Base-by-base conservation (phyloP, 2,329 filamentous ascomycete species). In the Fusarium albosuccineum region DNA sequence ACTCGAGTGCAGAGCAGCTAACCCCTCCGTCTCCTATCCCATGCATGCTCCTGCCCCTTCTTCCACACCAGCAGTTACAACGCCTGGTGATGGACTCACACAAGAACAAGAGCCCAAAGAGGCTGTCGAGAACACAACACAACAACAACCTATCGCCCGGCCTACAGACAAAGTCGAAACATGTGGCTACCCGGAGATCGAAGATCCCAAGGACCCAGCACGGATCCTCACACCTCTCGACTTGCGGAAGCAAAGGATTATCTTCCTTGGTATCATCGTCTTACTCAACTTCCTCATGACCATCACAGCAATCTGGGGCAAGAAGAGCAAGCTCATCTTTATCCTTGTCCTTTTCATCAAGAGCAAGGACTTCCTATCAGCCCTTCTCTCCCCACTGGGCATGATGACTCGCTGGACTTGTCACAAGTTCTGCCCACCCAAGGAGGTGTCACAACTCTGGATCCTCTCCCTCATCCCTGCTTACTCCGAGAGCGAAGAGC, bases 401-500 rank as follows among this genome's bases (percentile, higher is more conserved):
- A 57, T 71, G 54, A 44, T 61, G 5, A 39, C 16, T 9, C 52
- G 45, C 0, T 16, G 40, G 9, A 37, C 67, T 2, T 57, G 60
- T 4, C 51, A 54, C 3, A 42, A 49, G 16, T 59, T 71, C 16
- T 50, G 54, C 1, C 68, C 60, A 6, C 60, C 45, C 0, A 34
- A 52, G 16, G 41, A 53, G 6, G 63, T 71, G 6, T 14, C 6
- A 0, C 55, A 56, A 11, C 48, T 48, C 0, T 71, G 68, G 68
- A 71, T 71, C 2, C 29, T 71, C 1, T 71, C 68, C 1, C 69
- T 71, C 11, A 71, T 71, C 0, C 68, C 68, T 5, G 68, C 68
- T 1, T 71, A 71, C 13, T 71, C 68, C 0, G 68, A 71, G n/a
- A 71, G 68, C 3, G 68, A 71, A 26, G 68, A 71, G 7, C 68